A percentile compares a stretch with the other conserved stretches of the same genome.
These are phyloP conservation scores for Trichophyton simii DNA, from an alignment of 2,329 filamentous ascomycete species.

Conservation along the genomic window DNA sequence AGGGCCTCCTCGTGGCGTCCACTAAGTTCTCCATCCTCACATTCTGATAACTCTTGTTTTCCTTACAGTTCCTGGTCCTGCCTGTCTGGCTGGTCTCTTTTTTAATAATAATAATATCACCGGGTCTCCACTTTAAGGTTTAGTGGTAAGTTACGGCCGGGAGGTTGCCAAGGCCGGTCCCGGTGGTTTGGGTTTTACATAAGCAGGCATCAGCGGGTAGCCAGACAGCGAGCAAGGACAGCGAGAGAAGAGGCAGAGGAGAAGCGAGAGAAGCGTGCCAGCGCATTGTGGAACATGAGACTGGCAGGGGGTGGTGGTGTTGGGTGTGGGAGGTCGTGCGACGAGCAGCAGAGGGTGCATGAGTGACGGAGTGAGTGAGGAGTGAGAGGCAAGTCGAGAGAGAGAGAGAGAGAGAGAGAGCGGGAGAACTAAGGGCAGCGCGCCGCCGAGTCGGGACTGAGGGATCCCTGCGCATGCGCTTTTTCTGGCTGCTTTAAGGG, in stretches of 20 bases:
- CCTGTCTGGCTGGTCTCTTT: not conserved
- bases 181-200: not conserved
- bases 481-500: conserved; percentile 4
- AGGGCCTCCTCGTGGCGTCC: too few species aligned
- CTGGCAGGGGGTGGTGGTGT: not conserved
- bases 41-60: too few species aligned
- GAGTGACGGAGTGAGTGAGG: too few species aligned
- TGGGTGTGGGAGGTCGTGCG: not conserved
- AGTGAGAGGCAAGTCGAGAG: too few species aligned
- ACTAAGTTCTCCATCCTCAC: too few species aligned
- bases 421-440: not conserved
- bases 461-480: not conserved
- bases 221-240: not conserved
- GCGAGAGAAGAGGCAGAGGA: too few species aligned
- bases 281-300: conserved; percentile 2
- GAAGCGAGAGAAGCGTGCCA: not conserved
- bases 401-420: not conserved
- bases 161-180: not conserved
- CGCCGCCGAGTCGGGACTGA: not conserved
- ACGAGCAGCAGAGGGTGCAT: not conserved
- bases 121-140: not conserved
- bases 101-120: not conserved
- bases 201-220: not conserved
- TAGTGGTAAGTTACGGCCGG: conserved; percentile 3
- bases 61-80: too few species aligned